These are phyloP conservation scores for Stemphylium beticola DNA, from an alignment of 2,329 filamentous ascomycete genomes.

Conservation along the genomic window DNA sequence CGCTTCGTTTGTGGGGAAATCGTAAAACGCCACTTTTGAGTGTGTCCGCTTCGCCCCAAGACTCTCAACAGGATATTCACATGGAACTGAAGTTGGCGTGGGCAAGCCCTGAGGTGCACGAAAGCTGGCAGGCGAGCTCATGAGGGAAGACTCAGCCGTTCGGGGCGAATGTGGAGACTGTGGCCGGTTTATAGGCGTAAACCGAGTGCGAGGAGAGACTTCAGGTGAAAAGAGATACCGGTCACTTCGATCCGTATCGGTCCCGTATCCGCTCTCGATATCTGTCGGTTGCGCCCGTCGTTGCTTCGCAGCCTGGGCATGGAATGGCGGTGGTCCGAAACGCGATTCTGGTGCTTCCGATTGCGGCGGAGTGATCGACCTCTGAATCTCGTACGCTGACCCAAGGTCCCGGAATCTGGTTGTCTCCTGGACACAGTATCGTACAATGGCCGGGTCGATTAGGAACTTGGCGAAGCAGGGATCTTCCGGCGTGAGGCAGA, in stretches of 20 bases:
- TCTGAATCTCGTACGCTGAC: slow-evolving; percentile 17
- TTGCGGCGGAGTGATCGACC: slow-evolving; percentile 3
- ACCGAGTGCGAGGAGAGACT: slow-evolving; percentile 46
- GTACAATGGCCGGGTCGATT: slow-evolving; percentile 50
- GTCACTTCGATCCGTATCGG: slow-evolving; percentile 49
- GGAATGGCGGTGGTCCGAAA: slow-evolving; percentile 24
- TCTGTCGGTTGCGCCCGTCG: slow-evolving; percentile 27
- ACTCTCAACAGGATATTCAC: slow-evolving; percentile 8
- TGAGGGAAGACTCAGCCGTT: slow-evolving; percentile 14
- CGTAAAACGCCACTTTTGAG: slow-evolving; percentile 28
- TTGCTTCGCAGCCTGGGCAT: slow-evolving; percentile 9
- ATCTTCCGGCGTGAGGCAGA: slow-evolving; percentile 71
- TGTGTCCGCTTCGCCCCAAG: slow-evolving; percentile 36
- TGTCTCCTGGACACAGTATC: slow-evolving; percentile 46
- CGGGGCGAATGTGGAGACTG: slow-evolving; percentile 19
- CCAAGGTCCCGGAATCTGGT: slow-evolving; percentile 44
- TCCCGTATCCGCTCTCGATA: slow-evolving; percentile 51
- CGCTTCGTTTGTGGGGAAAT: slow-evolving; percentile 1
- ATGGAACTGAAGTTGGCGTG: slow-evolving; percentile 25
- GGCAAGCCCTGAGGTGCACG: slow-evolving; percentile 7
- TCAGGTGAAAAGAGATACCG: slow-evolving; percentile 48
- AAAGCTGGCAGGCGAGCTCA: slow-evolving; percentile 16
- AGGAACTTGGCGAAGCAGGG: slow-evolving; percentile 62
- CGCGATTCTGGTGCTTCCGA: slow-evolving; percentile 18
- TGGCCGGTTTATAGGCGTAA: slow-evolving; percentile 52